Evolutionary conservation across 192 early-diverging fungal species (phyloP), one percentile per base, ranked within the genome.

Genomic region (Coemansia aciculifera): DNA sequence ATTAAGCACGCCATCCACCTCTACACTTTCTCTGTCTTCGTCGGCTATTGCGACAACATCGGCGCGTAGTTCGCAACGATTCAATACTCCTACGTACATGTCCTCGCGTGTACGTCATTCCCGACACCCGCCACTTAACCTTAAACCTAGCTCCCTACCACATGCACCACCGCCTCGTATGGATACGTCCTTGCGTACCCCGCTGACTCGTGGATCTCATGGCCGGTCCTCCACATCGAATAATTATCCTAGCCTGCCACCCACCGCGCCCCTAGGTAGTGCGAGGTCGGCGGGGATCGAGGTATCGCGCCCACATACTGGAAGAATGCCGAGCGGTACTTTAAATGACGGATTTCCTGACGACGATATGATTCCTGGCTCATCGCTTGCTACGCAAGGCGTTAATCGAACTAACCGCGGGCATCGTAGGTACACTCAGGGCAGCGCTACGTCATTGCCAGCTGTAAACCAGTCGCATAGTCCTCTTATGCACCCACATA

Each of bases 261-360:
- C 63, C 21, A 42, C 56, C 13, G 56, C 68, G 15, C 19, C 29
- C 13, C 23, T 52, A 39, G 62, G 5, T 12, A 52, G 24, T 24
- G 51, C n/a, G 10, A 52, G 24, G 51, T 52, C 51, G 51, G 51
- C 51, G 51, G 51, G 27, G 23, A 29, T 52, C 9, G 51, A 52
- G 21, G 51, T 29, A 29, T 52, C 51, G 24, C 51, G 51, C 21
- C 51, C 24, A 9, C n/a, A 11, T 52, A 13, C 13, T 24, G 23
- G 51, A 10, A 52, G 51, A 13, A 24, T 59, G 2, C 24, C 46
- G 1, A 13, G n/a, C 15, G 10, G 43, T 40, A 32, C n/a, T 40
- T 13, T 57, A 0, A 19, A 21, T 12, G 73, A 75, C 37, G 73
- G 56, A n/a, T 75, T 75, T 36, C 73, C 73, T 21, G 57, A 65